Evolutionary conservation across 345 rosid genomes (phyloP), one percentile per base, ranked within the genome.

Genomic region (Turnera subulata): DNA sequence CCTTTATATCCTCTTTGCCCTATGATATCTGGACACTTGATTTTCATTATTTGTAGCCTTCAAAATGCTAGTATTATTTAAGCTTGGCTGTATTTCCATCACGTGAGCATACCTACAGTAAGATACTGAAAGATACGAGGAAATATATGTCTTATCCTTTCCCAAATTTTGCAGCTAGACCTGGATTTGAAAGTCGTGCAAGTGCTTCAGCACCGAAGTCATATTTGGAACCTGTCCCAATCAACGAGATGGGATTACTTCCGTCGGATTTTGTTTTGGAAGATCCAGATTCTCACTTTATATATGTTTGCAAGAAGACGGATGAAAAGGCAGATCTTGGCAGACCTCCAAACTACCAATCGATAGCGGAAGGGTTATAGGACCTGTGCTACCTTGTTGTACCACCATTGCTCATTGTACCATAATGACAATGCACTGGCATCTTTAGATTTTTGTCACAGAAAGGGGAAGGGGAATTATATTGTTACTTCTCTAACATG

Each of bases 251-350:
- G 11, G 91, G 97, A 54, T 67, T 81, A 59, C 76, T 89, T 68
- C 94, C 82, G 0, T 66, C 70, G 1, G 85, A 76, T 53, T 89
- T 79, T 74, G 86, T 75, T 35, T 64, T 89, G 60, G 91, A 89
- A 59, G 97, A 93, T 78, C 97, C 96, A 38, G 96, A 93, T 59
- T 83, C 94, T 44, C 96, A 93, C 77, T 93, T 79, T 59, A 89
- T 93, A 48, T 87, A 93, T 48, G 68, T 87, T 39, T 93, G 99
- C 71, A 77, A 61, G 44, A 89, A 89, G 76, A 65, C 16, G 69
- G 76, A 68, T 11, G 84, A 77, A 25, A 58, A 42, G 37, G 17
- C 63, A 24, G 79, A 56, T 54, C 62, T 57, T 52, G 58, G 55
- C 63, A 48, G 58, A 43, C 11, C 54, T 60, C 64, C 87, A 15